Percentiles rank a stretch among this genome's conserved stretches.
Evolutionary conservation across 2,329 filamentous ascomycete genomes (phyloP).

Genomic region (Hypomyces rosellus): DNA sequence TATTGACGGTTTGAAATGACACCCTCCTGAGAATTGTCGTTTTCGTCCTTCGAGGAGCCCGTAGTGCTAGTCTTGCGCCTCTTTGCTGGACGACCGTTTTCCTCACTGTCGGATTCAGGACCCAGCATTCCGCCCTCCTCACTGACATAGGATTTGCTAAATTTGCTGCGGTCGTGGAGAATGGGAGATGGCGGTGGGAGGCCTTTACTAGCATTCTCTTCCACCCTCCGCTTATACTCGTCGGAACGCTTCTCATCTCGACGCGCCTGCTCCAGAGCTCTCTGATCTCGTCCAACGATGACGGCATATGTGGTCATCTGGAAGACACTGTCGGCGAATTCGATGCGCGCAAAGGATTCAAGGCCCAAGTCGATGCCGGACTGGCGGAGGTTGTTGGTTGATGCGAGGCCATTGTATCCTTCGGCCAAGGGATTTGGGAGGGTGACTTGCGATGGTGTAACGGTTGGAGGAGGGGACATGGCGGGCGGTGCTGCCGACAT

Average conservation of each 20-base stretch:
- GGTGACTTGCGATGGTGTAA: conserved; percentile 41
- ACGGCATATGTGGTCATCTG: conserved; percentile 72
- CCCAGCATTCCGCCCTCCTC: conserved; percentile 64
- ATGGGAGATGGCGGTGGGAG: conserved; percentile 47
- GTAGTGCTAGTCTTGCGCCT: conserved; percentile 41
- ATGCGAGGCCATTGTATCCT: conserved; percentile 21
- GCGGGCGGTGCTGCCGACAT: conserved; percentile 30
- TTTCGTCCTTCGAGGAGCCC: conserved; percentile 36
- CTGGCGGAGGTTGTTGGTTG: conserved; percentile 28
- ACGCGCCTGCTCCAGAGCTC: conserved; percentile 49
- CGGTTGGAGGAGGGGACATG: conserved; percentile 37
- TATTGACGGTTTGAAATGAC: conserved; percentile 54
- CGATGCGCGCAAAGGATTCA: conserved; percentile 54
- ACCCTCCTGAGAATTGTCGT: conserved; percentile 38
- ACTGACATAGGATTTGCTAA: conserved; percentile 60
- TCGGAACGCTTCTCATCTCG: conserved; percentile 44
- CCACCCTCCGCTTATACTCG: conserved; percentile 36
- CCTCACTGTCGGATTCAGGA: conserved; percentile 53
- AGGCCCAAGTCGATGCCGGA: conserved; percentile 35
- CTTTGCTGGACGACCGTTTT: conserved; percentile 39
- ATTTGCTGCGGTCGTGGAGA: conserved; percentile 46
- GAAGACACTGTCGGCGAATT: conserved; percentile 69
- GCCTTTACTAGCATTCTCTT: conserved; percentile 42
- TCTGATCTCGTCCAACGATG: conserved; percentile 65
- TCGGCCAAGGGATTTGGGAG: conserved; percentile 32